Percentiles rank a stretch among this genome's conserved stretches.
Evolutionary conservation across 2,329 filamentous ascomycete genomes (phyloP).

Genomic region (Neofusicoccum parvum): DNA sequence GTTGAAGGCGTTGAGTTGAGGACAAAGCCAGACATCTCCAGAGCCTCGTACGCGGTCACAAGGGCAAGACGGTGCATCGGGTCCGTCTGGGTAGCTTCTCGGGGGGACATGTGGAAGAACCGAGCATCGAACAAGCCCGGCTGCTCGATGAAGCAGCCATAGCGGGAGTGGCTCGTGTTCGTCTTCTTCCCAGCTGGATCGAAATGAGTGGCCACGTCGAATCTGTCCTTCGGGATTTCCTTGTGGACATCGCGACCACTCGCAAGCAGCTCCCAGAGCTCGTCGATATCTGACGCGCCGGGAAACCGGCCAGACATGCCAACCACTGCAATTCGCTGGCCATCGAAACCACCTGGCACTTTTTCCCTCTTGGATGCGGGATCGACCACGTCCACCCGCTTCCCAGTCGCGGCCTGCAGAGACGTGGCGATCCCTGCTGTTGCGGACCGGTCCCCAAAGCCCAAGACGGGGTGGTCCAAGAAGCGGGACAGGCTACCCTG

Average conservation of each 20-base stretch:
- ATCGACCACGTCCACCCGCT: background rate
- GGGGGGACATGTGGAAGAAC: constrained; percentile 86
- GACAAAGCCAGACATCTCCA: constrained; percentile 79
- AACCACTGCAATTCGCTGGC: constrained; percentile 31
- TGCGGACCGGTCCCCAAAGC: constrained; percentile 31
- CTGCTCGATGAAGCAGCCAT: constrained; percentile 74
- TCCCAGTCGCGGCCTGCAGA: background rate
- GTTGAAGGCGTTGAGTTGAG: constrained; percentile 71
- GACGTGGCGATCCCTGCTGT: constrained; percentile 32
- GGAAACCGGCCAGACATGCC: constrained; percentile 31
- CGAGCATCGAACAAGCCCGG: constrained; percentile 78
- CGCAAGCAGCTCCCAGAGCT: constrained; percentile 41
- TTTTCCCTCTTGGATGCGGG: too few species aligned
- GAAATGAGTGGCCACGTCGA: constrained; percentile 24
- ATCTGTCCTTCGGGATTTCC: constrained; percentile 34
- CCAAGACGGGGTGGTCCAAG: too few species aligned
- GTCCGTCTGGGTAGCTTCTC: constrained; percentile 78
- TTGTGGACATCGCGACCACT: constrained; percentile 35
- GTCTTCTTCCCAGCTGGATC: constrained; percentile 62
- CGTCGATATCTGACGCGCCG: constrained; percentile 28
- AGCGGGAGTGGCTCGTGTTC: constrained; percentile 77
- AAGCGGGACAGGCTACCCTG: constrained; percentile 25
- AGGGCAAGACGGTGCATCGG: constrained; percentile 78
- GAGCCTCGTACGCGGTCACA: constrained; percentile 76
- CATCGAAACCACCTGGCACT: background rate